Evolutionary conservation across 2,329 filamentous ascomycete species (phyloP).

Genomic region (Fusarium xylarioides): DNA sequence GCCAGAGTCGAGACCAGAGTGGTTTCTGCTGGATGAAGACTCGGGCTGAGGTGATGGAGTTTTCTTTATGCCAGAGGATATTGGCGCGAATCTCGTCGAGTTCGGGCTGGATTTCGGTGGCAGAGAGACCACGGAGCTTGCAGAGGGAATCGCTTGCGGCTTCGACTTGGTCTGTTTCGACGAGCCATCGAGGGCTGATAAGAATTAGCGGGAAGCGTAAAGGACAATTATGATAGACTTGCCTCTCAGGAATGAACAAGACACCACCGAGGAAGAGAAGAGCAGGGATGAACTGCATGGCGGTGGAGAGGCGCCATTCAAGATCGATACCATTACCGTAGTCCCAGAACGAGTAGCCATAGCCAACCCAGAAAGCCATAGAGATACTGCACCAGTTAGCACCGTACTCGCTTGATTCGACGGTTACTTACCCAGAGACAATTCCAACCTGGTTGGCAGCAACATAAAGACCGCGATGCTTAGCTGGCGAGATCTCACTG

Average conservation of each 20-base stretch:
- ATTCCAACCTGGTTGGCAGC: conserved; percentile 17
- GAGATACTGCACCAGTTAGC: neutral
- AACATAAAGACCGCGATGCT: conserved; percentile 14
- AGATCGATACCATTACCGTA: conserved; percentile 5
- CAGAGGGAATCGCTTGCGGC: conserved; percentile 1
- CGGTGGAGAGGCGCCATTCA: conserved; percentile 11
- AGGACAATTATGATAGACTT: fast-evolving
- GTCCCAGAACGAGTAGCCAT: conserved; percentile 19
- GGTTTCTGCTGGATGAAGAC: conserved; percentile 16
- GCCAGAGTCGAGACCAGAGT: conserved; percentile 16
- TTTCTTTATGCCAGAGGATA: conserved; percentile 16
- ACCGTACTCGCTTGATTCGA: fast-evolving
- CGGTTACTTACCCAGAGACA: conserved; percentile 4
- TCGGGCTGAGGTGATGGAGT: conserved; percentile 12
- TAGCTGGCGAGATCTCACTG: conserved; percentile 13
- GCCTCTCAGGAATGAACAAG: conserved; percentile 18
- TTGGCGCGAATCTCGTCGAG: conserved; percentile 22
- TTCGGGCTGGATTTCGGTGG: neutral
- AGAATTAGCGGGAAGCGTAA: fast-evolving
- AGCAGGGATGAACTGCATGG: conserved; percentile 16
- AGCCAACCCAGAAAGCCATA: conserved; percentile 18
- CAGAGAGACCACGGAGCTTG: neutral
- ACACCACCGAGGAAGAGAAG: conserved; percentile 3
- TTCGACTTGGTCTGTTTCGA: conserved; percentile 12
- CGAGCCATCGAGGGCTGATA: conserved; percentile 8